phyloP scores from a whole-genome alignment of 2,329 filamentous ascomycete genomes.

The Zasmidium cellare region DNA sequence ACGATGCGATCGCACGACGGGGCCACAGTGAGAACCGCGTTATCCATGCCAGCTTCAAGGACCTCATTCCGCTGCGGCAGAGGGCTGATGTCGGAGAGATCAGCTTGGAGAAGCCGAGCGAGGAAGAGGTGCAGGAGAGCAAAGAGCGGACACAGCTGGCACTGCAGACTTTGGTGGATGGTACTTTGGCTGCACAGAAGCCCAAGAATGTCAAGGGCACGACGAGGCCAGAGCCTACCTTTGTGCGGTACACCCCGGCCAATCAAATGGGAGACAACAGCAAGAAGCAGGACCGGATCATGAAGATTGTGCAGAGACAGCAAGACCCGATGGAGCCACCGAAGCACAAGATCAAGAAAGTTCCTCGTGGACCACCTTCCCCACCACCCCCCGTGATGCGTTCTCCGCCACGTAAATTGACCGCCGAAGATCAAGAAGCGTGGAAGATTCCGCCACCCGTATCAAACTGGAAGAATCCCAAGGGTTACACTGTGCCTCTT shows the following conservation, averaged over 20 bases:
- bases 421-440: slow-evolving; percentile 93
- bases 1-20: slow-evolving; percentile 88
- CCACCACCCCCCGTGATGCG: slow-evolving; percentile 94
- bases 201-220: slow-evolving; percentile 90
- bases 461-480: slow-evolving; percentile 99
- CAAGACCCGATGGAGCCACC: slow-evolving; percentile 94
- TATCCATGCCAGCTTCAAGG: slow-evolving; percentile 94
- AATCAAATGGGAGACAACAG: slow-evolving; percentile 91
- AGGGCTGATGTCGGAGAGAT: slow-evolving; percentile 91
- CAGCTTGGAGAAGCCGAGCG: slow-evolving; percentile 77
- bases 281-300: slow-evolving; percentile 89
- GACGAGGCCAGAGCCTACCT: slow-evolving; percentile 81
- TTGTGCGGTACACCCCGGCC: slow-evolving; percentile 91
- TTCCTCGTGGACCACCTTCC: slow-evolving; percentile 86
- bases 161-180: slow-evolving; percentile 75
- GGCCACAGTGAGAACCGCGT: slow-evolving; percentile 82
- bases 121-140: slow-evolving; percentile 80
- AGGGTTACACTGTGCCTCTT: slow-evolving; percentile 92
- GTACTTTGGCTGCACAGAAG: slow-evolving; percentile 87
- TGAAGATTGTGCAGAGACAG: slow-evolving; percentile 96
- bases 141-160: slow-evolving; percentile 88
- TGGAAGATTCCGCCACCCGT: slow-evolving; percentile 92
- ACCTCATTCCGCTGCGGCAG: slow-evolving; percentile 90
- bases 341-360: slow-evolving; percentile 99
- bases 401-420: slow-evolving; percentile 90